Percentiles rank a stretch among this genome's conserved stretches.
Evolutionary conservation across 495 filamentous ascomycete species (phyloP).

Genomic region (Neurospora sp.): DNA sequence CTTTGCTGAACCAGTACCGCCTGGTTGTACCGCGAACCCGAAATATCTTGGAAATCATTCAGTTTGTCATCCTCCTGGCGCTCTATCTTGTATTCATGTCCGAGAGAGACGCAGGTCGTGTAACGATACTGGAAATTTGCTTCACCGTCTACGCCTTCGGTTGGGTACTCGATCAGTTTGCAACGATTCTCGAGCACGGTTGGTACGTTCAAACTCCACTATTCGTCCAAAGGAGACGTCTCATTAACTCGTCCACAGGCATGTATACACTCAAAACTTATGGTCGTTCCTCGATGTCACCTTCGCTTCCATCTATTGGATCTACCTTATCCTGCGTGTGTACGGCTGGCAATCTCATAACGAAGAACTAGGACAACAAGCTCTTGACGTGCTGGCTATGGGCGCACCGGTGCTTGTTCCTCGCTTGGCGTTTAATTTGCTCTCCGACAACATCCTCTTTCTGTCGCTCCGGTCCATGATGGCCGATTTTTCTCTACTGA

Average conservation of each 20-base stretch:
- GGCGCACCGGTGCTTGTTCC: slow-evolving; percentile 61
- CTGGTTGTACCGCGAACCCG: slow-evolving; percentile 60
- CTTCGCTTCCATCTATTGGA: slow-evolving; percentile 50
- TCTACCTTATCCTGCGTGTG: slow-evolving; percentile 51
- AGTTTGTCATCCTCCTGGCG: slow-evolving; percentile 52
- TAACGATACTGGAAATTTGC: slow-evolving; percentile 44
- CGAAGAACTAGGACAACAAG: slow-evolving; percentile 36
- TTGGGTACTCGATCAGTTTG: slow-evolving; percentile 66
- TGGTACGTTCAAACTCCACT: slow-evolving; percentile 31
- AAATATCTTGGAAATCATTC: slow-evolving; percentile 55
- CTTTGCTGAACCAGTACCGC: slow-evolving; percentile 65
- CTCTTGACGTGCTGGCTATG: slow-evolving; percentile 58
- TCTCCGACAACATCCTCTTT: slow-evolving; percentile 66
- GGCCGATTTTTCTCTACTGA: slow-evolving; percentile 57
- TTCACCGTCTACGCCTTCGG: slow-evolving; percentile 58
- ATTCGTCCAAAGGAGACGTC: not conserved
- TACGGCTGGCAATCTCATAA: slow-evolving; percentile 38
- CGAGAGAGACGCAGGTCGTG: slow-evolving; percentile 37
- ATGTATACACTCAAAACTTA: slow-evolving; percentile 66
- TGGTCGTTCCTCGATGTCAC: slow-evolving; percentile 70
- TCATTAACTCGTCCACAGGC: slow-evolving; percentile 32
- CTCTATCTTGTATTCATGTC: slow-evolving; percentile 57
- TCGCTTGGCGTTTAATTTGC: slow-evolving; percentile 62
- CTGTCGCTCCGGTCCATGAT: slow-evolving; percentile 65
- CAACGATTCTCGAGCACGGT: slow-evolving; percentile 60